phyloP scores from a whole-genome alignment of 257 asterid species.

The Solanum tacnaense region DNA sequence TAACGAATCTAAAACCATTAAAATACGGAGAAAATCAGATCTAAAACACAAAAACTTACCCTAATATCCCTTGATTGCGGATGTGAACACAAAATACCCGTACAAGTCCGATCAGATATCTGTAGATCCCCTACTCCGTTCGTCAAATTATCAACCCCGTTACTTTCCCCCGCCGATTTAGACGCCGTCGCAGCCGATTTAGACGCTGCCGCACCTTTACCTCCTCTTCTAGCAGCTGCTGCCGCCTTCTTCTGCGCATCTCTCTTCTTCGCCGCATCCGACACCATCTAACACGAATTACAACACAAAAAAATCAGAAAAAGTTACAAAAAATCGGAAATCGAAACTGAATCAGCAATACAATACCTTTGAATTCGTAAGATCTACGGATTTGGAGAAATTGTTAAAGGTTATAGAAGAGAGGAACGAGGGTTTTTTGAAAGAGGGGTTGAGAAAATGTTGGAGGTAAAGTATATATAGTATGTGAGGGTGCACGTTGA shows the following conservation, averaged over 20 bases:
- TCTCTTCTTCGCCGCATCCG: slow-evolving; percentile 97
- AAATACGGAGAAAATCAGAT: background rate
- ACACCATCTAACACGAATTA: slow-evolving; percentile 57
- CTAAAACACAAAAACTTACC: slow-evolving; percentile 23
- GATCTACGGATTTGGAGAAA: background rate
- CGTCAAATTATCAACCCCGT: slow-evolving; percentile 47
- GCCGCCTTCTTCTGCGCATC: slow-evolving; percentile 98
- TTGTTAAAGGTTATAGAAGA: background rate
- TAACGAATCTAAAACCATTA: background rate
- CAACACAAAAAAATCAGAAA: background rate
- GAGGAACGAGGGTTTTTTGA: slow-evolving; percentile 1
- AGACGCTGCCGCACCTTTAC: slow-evolving; percentile 29
- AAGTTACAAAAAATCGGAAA: background rate
- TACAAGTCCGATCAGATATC: slow-evolving; percentile 93
- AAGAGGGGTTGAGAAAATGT: background rate
- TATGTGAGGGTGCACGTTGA: background rate
- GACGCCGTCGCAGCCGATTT: slow-evolving; percentile 41
- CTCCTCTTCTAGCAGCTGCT: slow-evolving; percentile 51
- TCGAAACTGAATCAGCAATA: background rate
- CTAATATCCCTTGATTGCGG: slow-evolving; percentile 86
- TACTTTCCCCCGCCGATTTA: slow-evolving; percentile 15
- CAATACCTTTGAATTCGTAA: background rate
- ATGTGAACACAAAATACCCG: slow-evolving; percentile 94
- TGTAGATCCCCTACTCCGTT: slow-evolving; percentile 40
- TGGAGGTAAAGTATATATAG: background rate